A percentile compares a stretch with the other conserved stretches of the same genome.
phyloP scores from a whole-genome alignment of 1,139 yeast genomes.

The Sugiyamaella grinbergsii region DNA sequence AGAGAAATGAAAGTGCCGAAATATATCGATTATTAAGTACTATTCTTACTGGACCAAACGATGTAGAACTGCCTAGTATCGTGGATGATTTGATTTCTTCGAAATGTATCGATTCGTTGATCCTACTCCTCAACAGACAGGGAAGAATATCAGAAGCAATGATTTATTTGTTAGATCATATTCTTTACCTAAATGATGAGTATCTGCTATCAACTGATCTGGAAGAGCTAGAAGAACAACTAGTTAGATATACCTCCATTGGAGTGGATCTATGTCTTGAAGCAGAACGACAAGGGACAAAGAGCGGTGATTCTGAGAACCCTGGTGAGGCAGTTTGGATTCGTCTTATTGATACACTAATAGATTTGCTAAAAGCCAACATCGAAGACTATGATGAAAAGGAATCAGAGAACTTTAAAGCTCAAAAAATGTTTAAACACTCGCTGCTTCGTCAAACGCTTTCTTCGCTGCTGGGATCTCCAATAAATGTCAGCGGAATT shows the following conservation, averaged over 20 bases:
- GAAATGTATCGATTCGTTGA: constrained; percentile 38
- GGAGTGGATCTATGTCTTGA: constrained; percentile 37
- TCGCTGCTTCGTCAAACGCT: constrained; percentile 30
- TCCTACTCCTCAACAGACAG: constrained; percentile 35
- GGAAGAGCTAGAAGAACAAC: constrained; percentile 21
- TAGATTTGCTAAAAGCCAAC: constrained; percentile 32
- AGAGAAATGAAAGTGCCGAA: constrained; percentile 25
- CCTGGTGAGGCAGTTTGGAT: constrained; percentile 37
- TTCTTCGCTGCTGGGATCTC: constrained; percentile 32
- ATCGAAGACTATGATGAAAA: constrained; percentile 12
- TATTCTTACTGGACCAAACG: constrained; percentile 33
- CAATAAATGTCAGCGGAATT: constrained; percentile 27
- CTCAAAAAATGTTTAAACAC: constrained; percentile 26
- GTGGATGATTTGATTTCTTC: constrained; percentile 38
- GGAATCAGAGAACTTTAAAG: constrained; percentile 1
- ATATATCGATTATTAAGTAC: constrained; percentile 32
- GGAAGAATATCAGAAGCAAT: constrained; percentile 40
- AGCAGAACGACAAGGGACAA: constrained; percentile 23
- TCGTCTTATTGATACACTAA: constrained; percentile 35
- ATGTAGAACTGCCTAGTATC: constrained; percentile 39
- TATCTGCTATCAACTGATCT: constrained; percentile 15
- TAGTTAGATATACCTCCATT: constrained; percentile 32
- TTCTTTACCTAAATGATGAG: constrained; percentile 30
- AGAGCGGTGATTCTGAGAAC: constrained; percentile 14
- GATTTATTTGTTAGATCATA: constrained; percentile 39